These are phyloP conservation scores for Psidium friedrichsthalianum DNA, from an alignment of 345 rosid genomes.

Conservation along the genomic window DNA sequence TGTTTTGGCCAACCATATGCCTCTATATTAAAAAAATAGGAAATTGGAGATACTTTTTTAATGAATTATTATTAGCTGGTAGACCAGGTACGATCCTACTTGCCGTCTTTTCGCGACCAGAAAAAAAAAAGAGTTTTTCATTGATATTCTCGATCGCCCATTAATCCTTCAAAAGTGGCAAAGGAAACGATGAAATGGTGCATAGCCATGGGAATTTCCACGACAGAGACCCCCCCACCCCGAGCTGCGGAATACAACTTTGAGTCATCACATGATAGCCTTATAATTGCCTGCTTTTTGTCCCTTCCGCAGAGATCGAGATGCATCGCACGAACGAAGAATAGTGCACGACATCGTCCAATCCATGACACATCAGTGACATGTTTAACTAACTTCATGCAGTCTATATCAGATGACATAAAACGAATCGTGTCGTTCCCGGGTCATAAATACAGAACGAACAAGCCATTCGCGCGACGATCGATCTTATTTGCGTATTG, in stretches of 20 bases:
- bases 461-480: not conserved
- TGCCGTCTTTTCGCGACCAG: no score
- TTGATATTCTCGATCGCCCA: not conserved
- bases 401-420: not conserved
- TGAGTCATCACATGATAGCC: not conserved
- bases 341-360: not conserved
- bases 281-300: not conserved
- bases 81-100: no score
- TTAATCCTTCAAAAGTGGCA: not conserved
- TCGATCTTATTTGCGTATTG: not conserved
- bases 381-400: not conserved
- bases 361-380: not conserved
- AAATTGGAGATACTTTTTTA: not conserved
- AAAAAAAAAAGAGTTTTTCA: not conserved
- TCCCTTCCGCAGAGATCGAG: not conserved
- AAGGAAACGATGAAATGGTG: not conserved
- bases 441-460: not conserved
- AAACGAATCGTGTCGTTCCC: not conserved
- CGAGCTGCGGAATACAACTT: not conserved
- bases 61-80: not conserved
- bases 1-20: not conserved
- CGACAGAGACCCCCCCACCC: not conserved
- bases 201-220: constrained; percentile 15
- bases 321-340: not conserved
- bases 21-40: not conserved